These are phyloP conservation scores for Lagenaria siceraria DNA, from an alignment of 306 rosid species.

Conservation along the genomic window DNA sequence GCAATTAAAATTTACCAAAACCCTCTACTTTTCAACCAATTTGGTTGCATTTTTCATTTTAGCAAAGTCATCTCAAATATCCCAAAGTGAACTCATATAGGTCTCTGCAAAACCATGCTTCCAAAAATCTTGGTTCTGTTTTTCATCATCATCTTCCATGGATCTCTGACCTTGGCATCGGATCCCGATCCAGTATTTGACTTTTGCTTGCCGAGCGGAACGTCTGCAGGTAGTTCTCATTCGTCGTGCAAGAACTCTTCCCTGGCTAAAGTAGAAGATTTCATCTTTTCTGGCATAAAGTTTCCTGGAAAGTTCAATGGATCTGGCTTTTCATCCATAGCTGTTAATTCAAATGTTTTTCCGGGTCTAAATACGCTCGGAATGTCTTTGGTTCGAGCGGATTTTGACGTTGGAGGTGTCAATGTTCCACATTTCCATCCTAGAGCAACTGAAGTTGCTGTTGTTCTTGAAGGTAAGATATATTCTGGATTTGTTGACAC, in stretches of 20 bases:
- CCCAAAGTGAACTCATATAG: background rate
- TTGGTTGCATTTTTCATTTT: background rate
- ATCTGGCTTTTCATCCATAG: slow-evolving; percentile 42
- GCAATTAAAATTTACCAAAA: slow-evolving; percentile 5
- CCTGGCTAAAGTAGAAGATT: slow-evolving; percentile 49
- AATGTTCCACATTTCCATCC: slow-evolving; percentile 82
- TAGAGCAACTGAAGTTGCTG: slow-evolving; percentile 73
- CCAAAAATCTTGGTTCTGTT: slow-evolving; percentile 10
- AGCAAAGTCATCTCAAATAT: background rate
- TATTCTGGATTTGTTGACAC: slow-evolving; percentile 82
- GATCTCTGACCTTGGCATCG: slow-evolving; percentile 33
- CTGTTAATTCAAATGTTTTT: slow-evolving; percentile 60
- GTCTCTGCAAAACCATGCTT: slow-evolving; percentile 17
- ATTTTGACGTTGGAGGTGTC: slow-evolving; percentile 67
- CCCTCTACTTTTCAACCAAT: background rate
- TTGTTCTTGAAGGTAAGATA: slow-evolving; percentile 60
- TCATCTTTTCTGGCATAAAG: slow-evolving; percentile 58
- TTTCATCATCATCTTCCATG: slow-evolving; percentile 20
- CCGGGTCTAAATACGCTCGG: slow-evolving; percentile 94
- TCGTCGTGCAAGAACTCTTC: slow-evolving; percentile 70
- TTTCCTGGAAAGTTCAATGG: slow-evolving; percentile 40
- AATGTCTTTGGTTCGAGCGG: slow-evolving; percentile 69
- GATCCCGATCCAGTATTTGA: slow-evolving; percentile 87
- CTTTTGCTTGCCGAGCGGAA: slow-evolving; percentile 49
- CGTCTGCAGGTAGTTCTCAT: slow-evolving; percentile 6